Base-by-base conservation (phyloP, 306 rosid genomes). In the Glycyrrhiza uralensis region DNA sequence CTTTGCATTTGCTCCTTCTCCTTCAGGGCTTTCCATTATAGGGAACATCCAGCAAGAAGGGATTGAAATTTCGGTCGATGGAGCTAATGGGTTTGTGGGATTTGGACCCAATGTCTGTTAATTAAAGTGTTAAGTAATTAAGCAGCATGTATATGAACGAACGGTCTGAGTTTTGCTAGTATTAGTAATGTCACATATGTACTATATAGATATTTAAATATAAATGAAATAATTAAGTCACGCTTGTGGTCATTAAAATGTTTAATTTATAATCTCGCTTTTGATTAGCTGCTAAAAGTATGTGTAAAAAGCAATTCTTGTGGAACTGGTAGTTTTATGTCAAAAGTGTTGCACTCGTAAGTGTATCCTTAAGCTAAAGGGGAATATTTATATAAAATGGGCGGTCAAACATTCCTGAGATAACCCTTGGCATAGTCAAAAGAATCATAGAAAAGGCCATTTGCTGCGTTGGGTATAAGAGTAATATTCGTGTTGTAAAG, bases 21-120 rank as follows among this genome's bases (percentile, higher is more conserved):
- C 85, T 7, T 69, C 95, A 0, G 96, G 79, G 5, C 87, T 80
- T 39, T 87, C 99, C 15, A 94, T 94, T 10, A 86, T 94, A 30
- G 99, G 99, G n/a, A 94, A 94, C 76, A 86, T 94, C 36, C 99
- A 94, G 44, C 99, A 91, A 78, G 96, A 91, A 72, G 99, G 99
- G 5, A 94, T 94, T 66, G 83, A 94, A 74, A 85, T 91, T 62
- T 91, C 98, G 7, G 70, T 94, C 17, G 98, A 94, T 71, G 96
- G 89, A 75, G 94, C 95, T 0, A 84, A 79, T 83, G 99, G 95
- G 7, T 91, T 85, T 78, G 92, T 94, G 4, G 99, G 99, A 70
- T 94, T 94, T 74, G 97, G 97, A 58, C 99, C 97, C 44, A 77
- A 81, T 75, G 87, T 94, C 0, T 94, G 99, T 81, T 94, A 82